phyloP scores from a whole-genome alignment of 2,329 filamentous ascomycete species.

The Cladobotryum protrusum region DNA sequence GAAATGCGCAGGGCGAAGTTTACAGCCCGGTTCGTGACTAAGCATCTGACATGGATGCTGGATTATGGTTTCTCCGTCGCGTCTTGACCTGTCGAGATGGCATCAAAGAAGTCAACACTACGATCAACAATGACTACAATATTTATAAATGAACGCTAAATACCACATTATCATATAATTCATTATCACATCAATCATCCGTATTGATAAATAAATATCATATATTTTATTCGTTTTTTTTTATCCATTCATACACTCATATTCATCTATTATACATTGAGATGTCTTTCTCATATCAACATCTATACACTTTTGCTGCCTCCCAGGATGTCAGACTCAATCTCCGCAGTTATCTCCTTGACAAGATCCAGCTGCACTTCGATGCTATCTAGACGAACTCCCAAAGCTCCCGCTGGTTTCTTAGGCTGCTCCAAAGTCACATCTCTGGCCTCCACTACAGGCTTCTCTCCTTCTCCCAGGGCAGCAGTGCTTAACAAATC shows the following conservation, averaged over 20 bases:
- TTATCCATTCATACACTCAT: neutral
- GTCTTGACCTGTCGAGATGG: no score
- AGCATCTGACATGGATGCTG: neutral
- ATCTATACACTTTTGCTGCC: slow-evolving; percentile 19
- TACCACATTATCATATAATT: no score
- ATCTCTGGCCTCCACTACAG: slow-evolving; percentile 3
- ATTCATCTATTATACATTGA: neutral
- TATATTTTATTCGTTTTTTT: neutral
- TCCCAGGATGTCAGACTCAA: slow-evolving; percentile 19
- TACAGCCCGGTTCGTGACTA: slow-evolving; percentile 8
- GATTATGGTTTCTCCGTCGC: slow-evolving; percentile 9
- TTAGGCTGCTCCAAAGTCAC: neutral
- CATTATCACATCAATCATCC: no score
- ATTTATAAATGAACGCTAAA: no score
- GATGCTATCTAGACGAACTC: slow-evolving; percentile 10
- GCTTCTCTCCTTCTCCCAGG: slow-evolving; percentile 4
- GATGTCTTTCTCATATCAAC: slow-evolving; percentile 10
- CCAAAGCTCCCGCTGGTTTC: neutral
- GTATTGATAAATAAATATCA: no score
- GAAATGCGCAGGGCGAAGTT: slow-evolving; percentile 27
- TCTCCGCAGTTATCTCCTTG: slow-evolving; percentile 12
- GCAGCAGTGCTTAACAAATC: slow-evolving; percentile 22
- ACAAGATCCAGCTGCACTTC: slow-evolving; percentile 15
- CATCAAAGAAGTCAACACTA: no score
- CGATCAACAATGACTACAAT: no score